These are phyloP conservation scores for Selenicereus undatus DNA, from an alignment of 148 eudicot species.

Conservation along the genomic window DNA sequence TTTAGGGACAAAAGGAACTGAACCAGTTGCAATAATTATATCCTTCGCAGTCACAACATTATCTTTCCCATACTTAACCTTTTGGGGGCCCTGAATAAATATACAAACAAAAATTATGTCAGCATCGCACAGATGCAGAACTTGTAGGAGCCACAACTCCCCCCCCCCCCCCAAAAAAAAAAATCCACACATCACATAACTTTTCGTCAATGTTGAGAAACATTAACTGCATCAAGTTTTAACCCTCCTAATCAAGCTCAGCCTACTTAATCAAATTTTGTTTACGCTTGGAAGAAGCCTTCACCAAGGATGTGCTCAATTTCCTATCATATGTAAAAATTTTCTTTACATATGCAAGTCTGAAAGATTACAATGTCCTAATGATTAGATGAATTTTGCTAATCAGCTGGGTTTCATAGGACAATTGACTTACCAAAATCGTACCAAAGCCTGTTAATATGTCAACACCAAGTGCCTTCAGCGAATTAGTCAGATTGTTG, in stretches of 20 bases:
- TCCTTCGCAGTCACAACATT: conserved; percentile 79
- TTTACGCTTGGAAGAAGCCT: not conserved
- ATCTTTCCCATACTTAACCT: conserved; percentile 69
- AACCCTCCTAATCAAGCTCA: not conserved
- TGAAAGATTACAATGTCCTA: not conserved
- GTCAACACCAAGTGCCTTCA: conserved; percentile 94
- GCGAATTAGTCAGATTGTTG: conserved; percentile 76
- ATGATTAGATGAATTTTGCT: not conserved
- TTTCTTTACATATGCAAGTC: not conserved
- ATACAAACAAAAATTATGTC: conserved; percentile 6
- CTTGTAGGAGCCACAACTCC: too few relatives aligned
- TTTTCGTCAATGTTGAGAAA: not conserved
- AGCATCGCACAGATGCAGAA: not conserved
- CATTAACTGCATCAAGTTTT: not conserved
- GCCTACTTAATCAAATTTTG: not conserved
- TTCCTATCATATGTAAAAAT: not conserved
- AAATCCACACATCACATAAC: too few relatives aligned
- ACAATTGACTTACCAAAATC: conserved; percentile 55
- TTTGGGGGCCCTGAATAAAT: conserved; percentile 81
- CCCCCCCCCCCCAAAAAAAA: not conserved
- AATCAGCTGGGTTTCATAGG: conserved; percentile 11
- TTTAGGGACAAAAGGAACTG: conserved; percentile 90
- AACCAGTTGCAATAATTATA: conserved; percentile 96
- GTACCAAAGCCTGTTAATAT: conserved; percentile 92
- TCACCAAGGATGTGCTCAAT: not conserved